Evolutionary conservation across 768 basidiomycete species (phyloP).

Genomic region (Agrocybe praecox): DNA sequence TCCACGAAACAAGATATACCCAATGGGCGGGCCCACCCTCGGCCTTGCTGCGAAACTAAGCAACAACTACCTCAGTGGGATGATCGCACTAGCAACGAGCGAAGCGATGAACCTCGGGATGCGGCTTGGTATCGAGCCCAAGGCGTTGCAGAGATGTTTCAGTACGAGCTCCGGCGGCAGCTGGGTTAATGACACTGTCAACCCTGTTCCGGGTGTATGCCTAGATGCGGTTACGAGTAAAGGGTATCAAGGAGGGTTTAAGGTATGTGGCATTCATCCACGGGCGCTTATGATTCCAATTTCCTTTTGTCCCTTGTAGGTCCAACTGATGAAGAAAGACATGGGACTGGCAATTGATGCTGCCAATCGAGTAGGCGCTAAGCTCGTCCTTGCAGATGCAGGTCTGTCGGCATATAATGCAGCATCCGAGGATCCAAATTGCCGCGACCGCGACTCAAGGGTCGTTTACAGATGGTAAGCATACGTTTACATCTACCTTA

Average conservation of each 20-base stretch:
- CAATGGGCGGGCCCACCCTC: conserved; percentile 40
- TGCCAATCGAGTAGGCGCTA: conserved; percentile 37
- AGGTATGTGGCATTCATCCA: conserved; percentile 20
- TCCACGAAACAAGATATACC: conserved; percentile 28
- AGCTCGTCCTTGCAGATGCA: conserved; percentile 39
- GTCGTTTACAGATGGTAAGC: conserved; percentile 44
- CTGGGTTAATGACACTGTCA: conserved; percentile 43
- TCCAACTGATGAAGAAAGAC: conserved; percentile 50
- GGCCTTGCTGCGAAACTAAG: conserved; percentile 46
- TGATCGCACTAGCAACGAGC: conserved; percentile 42
- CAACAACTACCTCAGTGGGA: conserved; percentile 45
- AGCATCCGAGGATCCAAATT: conserved; percentile 40
- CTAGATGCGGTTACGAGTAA: conserved; percentile 43
- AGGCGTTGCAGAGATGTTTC: conserved; percentile 38
- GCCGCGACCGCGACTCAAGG: conserved; percentile 39
- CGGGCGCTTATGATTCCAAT: not conserved
- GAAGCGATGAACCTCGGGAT: conserved; percentile 50
- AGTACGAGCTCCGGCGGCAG: conserved; percentile 41
- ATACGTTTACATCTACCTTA: no score
- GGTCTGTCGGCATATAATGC: conserved; percentile 39
- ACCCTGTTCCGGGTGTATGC: conserved; percentile 47
- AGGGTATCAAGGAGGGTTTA: conserved; percentile 45
- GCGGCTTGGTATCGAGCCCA: conserved; percentile 42
- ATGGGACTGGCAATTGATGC: conserved; percentile 40
- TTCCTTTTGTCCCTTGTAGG: conserved; percentile 27